A percentile compares a stretch with the other conserved stretches of the same genome.
Evolutionary conservation across 345 rosid genomes (phyloP).

Genomic region (Lepidium didymum): DNA sequence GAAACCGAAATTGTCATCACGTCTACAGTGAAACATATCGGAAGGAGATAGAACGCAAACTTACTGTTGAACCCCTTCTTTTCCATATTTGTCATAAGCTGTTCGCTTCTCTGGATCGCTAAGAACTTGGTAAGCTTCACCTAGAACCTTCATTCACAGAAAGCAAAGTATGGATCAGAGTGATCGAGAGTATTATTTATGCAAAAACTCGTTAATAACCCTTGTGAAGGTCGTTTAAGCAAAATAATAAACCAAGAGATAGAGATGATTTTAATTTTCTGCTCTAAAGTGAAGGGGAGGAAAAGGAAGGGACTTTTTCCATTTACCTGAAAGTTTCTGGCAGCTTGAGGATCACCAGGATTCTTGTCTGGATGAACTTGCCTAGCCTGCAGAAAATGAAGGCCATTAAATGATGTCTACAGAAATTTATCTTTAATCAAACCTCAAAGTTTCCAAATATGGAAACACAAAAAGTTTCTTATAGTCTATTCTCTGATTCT

Average conservation of each 20-base stretch:
- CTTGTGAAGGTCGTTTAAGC: background rate
- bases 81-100: constrained; percentile 79
- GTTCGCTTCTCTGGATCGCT: constrained; percentile 88
- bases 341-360: constrained; percentile 84
- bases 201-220: background rate
- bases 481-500: background rate
- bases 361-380: constrained; percentile 96
- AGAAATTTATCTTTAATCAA: background rate
- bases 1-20: background rate
- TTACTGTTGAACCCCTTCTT: constrained; percentile 70
- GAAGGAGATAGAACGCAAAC: constrained; percentile 23
- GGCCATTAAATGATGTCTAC: background rate
- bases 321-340: constrained; percentile 79
- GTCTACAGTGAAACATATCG: background rate
- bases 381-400: constrained; percentile 54
- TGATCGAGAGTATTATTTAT: background rate
- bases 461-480: background rate
- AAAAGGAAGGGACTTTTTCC: too few relatives aligned
- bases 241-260: background rate
- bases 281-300: background rate
- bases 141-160: constrained; percentile 53
- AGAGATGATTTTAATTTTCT: background rate
- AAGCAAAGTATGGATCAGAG: constrained; percentile 7
- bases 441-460: background rate
- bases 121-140: constrained; percentile 91